Percentiles rank a stretch among this genome's conserved stretches.
Evolutionary conservation across 345 rosid genomes (phyloP).

Genomic region (Trapa bicornis): DNA sequence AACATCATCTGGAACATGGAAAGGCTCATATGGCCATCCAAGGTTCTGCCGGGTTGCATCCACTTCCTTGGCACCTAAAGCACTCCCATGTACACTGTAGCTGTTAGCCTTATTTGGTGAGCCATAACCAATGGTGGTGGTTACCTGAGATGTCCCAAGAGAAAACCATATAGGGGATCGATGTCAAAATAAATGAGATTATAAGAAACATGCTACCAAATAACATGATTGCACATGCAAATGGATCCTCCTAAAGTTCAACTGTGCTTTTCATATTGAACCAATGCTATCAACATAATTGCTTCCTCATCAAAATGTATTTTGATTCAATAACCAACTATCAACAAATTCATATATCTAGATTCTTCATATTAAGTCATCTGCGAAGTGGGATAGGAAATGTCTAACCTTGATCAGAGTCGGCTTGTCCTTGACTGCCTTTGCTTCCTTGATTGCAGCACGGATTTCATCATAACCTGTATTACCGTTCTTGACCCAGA

Average conservation of each 20-base stretch:
- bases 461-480: slow-evolving; percentile 94
- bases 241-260: background rate
- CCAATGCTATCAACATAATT: background rate
- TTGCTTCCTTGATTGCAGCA: slow-evolving; percentile 98
- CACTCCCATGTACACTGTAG: slow-evolving; percentile 94
- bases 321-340: no score
- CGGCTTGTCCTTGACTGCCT: slow-evolving; percentile 89
- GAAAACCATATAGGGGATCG: background rate
- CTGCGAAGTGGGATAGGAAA: background rate
- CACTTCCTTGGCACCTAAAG: slow-evolving; percentile 96
- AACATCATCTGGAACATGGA: slow-evolving; percentile 94
- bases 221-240: background rate
- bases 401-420: slow-evolving; percentile 61
- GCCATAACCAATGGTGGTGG: slow-evolving; percentile 93
- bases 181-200: background rate
- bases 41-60: slow-evolving; percentile 98
- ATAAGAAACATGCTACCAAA: background rate
- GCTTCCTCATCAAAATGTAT: background rate
- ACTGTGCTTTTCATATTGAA: background rate
- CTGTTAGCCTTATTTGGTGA: slow-evolving; percentile 96
- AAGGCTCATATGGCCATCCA: slow-evolving; percentile 85
- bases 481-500: slow-evolving; percentile 99
- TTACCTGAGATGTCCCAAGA: slow-evolving; percentile 29
- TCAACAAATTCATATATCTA: background rate
- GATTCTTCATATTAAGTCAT: background rate